Percentiles rank a stretch among this genome's conserved stretches.
Evolutionary conservation across 495 filamentous ascomycete genomes (phyloP).

Genomic region (Talaromyces borbonicus): DNA sequence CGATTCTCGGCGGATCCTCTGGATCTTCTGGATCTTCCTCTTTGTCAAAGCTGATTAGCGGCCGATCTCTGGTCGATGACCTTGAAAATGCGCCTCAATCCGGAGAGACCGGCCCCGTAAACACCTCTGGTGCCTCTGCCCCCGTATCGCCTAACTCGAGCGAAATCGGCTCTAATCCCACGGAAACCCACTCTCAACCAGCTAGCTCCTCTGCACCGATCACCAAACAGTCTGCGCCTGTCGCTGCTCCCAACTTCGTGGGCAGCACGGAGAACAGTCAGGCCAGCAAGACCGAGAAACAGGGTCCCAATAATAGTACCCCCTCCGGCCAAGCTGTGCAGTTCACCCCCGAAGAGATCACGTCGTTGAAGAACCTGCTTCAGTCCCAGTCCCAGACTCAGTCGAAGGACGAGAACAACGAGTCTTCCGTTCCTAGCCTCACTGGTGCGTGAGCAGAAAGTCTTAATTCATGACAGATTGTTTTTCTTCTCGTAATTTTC

Average conservation of each 20-base stretch:
- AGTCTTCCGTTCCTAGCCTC: neutral
- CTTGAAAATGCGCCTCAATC: neutral
- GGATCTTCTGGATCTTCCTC: neutral
- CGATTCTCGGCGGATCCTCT: too few relatives aligned
- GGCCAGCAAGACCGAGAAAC: neutral
- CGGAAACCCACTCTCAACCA: neutral
- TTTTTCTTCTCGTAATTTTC: too few relatives aligned
- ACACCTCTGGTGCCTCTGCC: slow-evolving; percentile 1
- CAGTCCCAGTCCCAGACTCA: neutral
- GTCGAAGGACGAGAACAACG: neutral
- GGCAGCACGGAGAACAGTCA: neutral
- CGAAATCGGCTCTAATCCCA: neutral
- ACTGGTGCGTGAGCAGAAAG: neutral
- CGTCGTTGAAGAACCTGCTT: neutral
- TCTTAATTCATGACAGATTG: too few relatives aligned
- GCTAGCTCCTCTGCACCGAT: too few relatives aligned
- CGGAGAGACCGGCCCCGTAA: neutral
- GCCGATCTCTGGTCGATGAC: neutral
- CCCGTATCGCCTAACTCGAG: neutral
- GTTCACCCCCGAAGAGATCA: neutral
- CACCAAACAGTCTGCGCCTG: neutral
- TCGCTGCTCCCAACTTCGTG: neutral
- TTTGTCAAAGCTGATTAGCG: neutral
- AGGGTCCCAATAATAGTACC: neutral
- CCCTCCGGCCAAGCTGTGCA: neutral